phyloP scores from a whole-genome alignment of 768 basidiomycete species.

The Suillus spraguei region DNA sequence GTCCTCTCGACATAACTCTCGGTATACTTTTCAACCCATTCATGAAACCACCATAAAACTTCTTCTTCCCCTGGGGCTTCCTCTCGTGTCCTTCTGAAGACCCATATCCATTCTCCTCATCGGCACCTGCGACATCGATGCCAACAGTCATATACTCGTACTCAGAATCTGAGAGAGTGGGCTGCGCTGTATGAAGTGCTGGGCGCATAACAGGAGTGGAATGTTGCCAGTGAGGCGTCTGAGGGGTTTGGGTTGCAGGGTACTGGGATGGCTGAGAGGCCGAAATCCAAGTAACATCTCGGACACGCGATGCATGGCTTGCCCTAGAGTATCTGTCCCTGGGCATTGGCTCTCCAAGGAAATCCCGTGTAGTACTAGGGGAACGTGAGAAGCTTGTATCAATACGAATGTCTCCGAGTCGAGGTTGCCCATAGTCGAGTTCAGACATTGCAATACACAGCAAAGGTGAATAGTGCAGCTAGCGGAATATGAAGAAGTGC shows the following conservation, averaged over 20 bases:
- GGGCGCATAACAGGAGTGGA: slow-evolving; percentile 33
- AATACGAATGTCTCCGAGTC: slow-evolving; percentile 25
- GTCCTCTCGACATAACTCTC: slow-evolving; percentile 35
- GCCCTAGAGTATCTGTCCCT: slow-evolving; percentile 33
- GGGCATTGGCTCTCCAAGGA: slow-evolving; percentile 21
- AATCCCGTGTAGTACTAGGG: slow-evolving; percentile 31
- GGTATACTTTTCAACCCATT: slow-evolving; percentile 33
- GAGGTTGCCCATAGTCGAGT: slow-evolving; percentile 20
- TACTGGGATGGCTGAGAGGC: slow-evolving; percentile 24
- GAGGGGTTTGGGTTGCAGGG: slow-evolving; percentile 31
- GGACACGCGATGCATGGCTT: slow-evolving; percentile 26
- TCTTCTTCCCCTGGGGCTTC: slow-evolving; percentile 29
- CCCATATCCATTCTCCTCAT: slow-evolving; percentile 27
- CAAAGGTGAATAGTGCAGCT: slow-evolving; percentile 5
- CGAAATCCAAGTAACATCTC: slow-evolving; percentile 37
- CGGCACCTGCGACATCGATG: slow-evolving; percentile 27
- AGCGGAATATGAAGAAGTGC: slow-evolving; percentile 7
- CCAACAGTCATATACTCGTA: slow-evolving; percentile 37
- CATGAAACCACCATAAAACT: slow-evolving; percentile 33
- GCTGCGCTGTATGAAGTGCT: slow-evolving; percentile 11
- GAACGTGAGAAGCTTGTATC: slow-evolving; percentile 34
- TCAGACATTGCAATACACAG: slow-evolving; percentile 25
- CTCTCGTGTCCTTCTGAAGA: slow-evolving; percentile 30
- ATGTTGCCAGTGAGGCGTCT: slow-evolving; percentile 26
- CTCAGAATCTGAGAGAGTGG: slow-evolving; percentile 34